These are phyloP conservation scores for Volvariella surrecta DNA, from an alignment of 1,284 basidiomycete genomes.

Conservation along the genomic window DNA sequence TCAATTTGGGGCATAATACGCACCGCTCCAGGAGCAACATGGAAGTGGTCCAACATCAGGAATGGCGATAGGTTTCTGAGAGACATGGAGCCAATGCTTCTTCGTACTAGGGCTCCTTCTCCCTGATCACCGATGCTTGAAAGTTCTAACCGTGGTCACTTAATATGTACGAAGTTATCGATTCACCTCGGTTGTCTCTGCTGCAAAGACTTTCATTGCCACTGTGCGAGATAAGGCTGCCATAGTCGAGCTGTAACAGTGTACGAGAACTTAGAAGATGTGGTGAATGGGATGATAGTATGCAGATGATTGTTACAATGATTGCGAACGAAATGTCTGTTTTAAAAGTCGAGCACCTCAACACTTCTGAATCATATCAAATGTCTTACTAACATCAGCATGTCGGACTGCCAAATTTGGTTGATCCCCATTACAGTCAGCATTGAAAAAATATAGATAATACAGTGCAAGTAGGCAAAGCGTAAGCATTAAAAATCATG, in stretches of 20 bases:
- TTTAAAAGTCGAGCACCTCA: too few relatives aligned
- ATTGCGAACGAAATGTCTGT: too few relatives aligned
- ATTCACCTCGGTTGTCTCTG: conserved; percentile 73
- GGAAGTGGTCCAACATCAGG: conserved; percentile 81
- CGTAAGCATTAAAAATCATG: too few relatives aligned
- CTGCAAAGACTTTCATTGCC: conserved; percentile 66
- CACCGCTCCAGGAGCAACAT: conserved; percentile 55
- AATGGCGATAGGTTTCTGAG: conserved; percentile 86
- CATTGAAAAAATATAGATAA: neutral
- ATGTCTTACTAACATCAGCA: too few relatives aligned
- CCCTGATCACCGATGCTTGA: conserved; percentile 48
- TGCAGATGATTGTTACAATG: too few relatives aligned
- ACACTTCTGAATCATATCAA: too few relatives aligned
- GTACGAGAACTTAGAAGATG: neutral
- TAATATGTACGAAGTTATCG: too few relatives aligned
- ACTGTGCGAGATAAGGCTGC: conserved; percentile 54
- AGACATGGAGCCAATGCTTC: conserved; percentile 75
- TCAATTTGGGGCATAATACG: conserved; percentile 13
- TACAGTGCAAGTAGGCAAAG: too few relatives aligned
- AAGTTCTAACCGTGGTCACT: too few relatives aligned
- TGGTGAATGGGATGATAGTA: neutral
- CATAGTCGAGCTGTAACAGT: conserved; percentile 1
- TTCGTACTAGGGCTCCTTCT: conserved; percentile 80
- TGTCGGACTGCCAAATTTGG: neutral
- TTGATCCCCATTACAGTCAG: neutral